Evolutionary conservation across 225 moss, liverwort and hornwort genomes (phyloP).

Genomic region (Polytrichum formosum): DNA sequence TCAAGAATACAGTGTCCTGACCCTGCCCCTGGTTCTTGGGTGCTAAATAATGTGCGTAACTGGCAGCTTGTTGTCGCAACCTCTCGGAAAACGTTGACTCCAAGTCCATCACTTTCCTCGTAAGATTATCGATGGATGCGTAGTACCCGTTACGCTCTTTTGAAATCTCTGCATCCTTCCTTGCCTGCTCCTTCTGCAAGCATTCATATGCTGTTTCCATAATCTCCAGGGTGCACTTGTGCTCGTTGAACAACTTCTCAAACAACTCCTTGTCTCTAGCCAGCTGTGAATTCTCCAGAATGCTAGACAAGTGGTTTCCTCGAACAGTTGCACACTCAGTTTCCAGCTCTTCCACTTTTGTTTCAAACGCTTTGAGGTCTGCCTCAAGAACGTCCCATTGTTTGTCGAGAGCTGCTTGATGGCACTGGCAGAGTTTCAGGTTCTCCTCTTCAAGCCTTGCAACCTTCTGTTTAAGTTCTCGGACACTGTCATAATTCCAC

Average conservation of each 20-base stretch:
- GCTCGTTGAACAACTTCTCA: slow-evolving; percentile 25
- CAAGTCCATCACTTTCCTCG: slow-evolving; percentile 21
- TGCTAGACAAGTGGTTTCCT: slow-evolving; percentile 43
- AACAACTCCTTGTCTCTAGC: slow-evolving; percentile 19
- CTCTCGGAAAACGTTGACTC: slow-evolving; percentile 26
- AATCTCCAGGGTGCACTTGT: slow-evolving; percentile 42
- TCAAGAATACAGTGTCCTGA: slow-evolving; percentile 21
- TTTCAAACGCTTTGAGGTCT: slow-evolving; percentile 46
- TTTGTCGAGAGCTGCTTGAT: slow-evolving; percentile 37
- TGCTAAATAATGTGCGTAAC: slow-evolving; percentile 15
- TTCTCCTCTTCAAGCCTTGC: slow-evolving; percentile 21
- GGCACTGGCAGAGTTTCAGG: slow-evolving; percentile 12
- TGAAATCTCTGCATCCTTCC: background rate
- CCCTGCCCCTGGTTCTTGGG: slow-evolving; percentile 14
- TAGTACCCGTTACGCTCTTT: slow-evolving; percentile 15
- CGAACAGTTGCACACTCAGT: slow-evolving; percentile 48
- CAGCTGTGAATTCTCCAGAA: slow-evolving; percentile 44
- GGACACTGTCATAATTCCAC: background rate
- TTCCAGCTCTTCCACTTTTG: slow-evolving; percentile 50
- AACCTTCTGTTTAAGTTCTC: slow-evolving; percentile 15
- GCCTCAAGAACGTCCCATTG: slow-evolving; percentile 51
- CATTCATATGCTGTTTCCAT: slow-evolving; percentile 39
- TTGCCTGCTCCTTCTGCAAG: slow-evolving; percentile 29
- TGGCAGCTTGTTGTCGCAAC: slow-evolving; percentile 28
- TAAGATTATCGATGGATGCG: slow-evolving; percentile 29